Percentiles rank a stretch among this genome's conserved stretches.
Evolutionary conservation across 768 basidiomycete genomes (phyloP).

Genomic region (Hemileccinum impolitum): DNA sequence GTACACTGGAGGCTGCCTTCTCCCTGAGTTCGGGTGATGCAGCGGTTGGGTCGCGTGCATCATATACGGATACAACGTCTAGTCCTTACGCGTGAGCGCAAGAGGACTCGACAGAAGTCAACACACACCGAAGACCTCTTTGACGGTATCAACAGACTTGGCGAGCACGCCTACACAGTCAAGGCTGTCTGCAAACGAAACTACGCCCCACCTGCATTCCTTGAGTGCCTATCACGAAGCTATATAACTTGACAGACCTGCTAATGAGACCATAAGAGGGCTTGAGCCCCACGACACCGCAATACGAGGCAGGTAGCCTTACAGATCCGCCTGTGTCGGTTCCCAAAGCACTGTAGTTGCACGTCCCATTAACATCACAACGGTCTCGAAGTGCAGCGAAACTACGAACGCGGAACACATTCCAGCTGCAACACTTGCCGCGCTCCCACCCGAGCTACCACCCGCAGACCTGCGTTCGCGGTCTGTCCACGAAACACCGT

Average conservation of each 20-base stretch:
- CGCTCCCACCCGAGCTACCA: constrained; percentile 93
- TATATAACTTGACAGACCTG: constrained; percentile 45
- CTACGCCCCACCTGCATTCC: constrained; percentile 73
- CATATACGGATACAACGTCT: constrained; percentile 45
- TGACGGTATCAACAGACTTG: constrained; percentile 44
- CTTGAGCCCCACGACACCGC: constrained; percentile 88
- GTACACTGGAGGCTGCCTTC: constrained; percentile 31
- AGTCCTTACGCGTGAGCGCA: constrained; percentile 1
- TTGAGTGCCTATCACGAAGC: constrained; percentile 1
- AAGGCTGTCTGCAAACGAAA: constrained; percentile 91
- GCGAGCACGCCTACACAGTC: constrained; percentile 91
- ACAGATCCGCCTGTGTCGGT: constrained; percentile 97
- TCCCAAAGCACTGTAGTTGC: constrained; percentile 59
- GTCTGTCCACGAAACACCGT: constrained; percentile 20
- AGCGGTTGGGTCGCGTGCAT: constrained; percentile 74
- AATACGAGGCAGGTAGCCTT: constrained; percentile 91
- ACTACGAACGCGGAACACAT: constrained; percentile 77
- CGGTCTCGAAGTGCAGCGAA: neutral
- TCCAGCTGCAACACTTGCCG: constrained; percentile 85
- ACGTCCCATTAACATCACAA: neutral
- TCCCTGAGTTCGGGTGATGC: constrained; percentile 40
- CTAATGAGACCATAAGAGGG: constrained; percentile 93
- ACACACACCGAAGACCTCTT: constrained; percentile 57
- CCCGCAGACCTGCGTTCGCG: constrained; percentile 66
- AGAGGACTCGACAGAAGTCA: neutral